Evolutionary conservation across 495 filamentous ascomycete species (phyloP).

Genomic region (Parathielavia hyrcaniae): DNA sequence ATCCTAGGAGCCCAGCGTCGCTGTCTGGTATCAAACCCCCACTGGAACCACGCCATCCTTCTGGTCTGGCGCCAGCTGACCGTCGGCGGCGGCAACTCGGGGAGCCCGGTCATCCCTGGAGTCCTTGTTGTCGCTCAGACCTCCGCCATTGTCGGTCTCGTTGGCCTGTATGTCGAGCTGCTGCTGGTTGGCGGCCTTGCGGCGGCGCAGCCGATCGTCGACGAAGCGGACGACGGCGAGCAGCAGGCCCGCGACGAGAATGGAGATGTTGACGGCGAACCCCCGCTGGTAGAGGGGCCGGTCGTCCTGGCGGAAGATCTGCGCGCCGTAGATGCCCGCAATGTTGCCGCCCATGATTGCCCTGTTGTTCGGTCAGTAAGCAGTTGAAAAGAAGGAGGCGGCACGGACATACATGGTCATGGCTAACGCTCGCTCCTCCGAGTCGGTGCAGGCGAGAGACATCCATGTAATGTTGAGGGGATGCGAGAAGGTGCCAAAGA

Average conservation of each 20-base stretch:
- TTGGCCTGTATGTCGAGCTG: no score
- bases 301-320: slow-evolving; percentile 51
- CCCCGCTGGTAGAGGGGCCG: slow-evolving; percentile 38
- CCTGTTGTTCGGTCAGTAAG: slow-evolving; percentile 27
- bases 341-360: slow-evolving; percentile 53
- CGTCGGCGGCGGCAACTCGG: no score
- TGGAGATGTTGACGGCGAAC: background rate
- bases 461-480: slow-evolving; percentile 41
- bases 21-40: no score
- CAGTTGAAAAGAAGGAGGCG: no score
- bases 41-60: no score
- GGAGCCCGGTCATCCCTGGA: no score
- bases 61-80: no score
- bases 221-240: background rate
- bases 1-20: no score
- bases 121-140: no score
- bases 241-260: background rate
- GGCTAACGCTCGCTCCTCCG: slow-evolving; percentile 35
- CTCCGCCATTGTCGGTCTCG: no score
- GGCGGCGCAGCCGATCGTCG: background rate
- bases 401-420: slow-evolving; percentile 39
- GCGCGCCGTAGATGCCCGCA: slow-evolving; percentile 48
- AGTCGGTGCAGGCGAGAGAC: slow-evolving; percentile 31
- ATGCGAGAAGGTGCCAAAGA: slow-evolving; percentile 44
- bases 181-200: slow-evolving; percentile 40